A percentile compares a stretch with the other conserved stretches of the same genome.
phyloP scores from a whole-genome alignment of 352 stramenopile genomes.

The Pythium grandisporangium region DNA sequence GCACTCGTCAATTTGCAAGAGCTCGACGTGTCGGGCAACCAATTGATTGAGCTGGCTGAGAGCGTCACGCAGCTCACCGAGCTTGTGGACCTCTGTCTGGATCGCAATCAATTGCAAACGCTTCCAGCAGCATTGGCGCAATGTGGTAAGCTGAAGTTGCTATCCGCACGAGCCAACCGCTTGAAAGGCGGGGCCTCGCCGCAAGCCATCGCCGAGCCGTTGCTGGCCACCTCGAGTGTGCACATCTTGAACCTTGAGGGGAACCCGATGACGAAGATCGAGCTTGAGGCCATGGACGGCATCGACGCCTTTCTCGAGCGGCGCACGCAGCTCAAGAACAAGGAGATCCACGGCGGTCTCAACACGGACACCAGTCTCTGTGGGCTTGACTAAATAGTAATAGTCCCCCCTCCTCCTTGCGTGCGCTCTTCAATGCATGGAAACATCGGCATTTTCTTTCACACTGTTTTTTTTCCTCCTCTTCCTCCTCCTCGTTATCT shows the following conservation, averaged over 20 bases:
- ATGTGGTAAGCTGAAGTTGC: conserved; percentile 64
- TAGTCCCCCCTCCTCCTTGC: too few relatives aligned
- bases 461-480: background rate
- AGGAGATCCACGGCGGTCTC: conserved; percentile 76
- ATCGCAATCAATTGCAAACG: conserved; percentile 39
- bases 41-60: conserved; percentile 26
- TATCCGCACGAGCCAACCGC: conserved; percentile 52
- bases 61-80: conserved; percentile 33
- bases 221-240: conserved; percentile 48
- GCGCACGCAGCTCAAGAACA: conserved; percentile 80
- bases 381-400: conserved; percentile 46
- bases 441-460: too few relatives aligned
- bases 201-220: conserved; percentile 43
- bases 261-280: conserved; percentile 71
- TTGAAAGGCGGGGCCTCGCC: conserved; percentile 15
- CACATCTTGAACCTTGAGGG: conserved; percentile 80
- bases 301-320: conserved; percentile 64
- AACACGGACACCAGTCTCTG: conserved; percentile 76
- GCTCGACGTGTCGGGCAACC: conserved; percentile 63
- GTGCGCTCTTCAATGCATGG: too few relatives aligned
- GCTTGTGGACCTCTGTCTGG: conserved; percentile 59
- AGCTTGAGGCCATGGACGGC: conserved; percentile 70
- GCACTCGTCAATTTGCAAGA: conserved; percentile 46
- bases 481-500: conserved; percentile 10
- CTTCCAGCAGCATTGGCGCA: conserved; percentile 35